Conservation (phyloP, 352 stramenopile species). For the Phytopythium kandeliae region DNA sequence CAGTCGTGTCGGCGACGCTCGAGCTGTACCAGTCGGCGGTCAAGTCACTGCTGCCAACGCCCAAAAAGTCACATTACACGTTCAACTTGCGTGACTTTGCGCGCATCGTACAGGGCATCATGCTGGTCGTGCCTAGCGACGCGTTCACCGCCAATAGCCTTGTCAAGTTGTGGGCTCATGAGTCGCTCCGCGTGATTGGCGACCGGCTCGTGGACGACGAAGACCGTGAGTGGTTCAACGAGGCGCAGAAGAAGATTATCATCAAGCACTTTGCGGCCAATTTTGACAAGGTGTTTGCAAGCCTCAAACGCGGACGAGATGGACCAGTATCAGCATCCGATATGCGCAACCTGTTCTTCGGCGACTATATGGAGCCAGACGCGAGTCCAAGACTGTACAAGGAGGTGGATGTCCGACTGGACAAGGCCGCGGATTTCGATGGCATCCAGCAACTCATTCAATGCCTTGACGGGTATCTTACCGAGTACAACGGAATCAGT, state of each 20-base stretch:
- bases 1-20: conserved; percentile 88
- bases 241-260: conserved; percentile 83
- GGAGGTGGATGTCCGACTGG: conserved; percentile 67
- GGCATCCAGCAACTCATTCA: conserved; percentile 79
- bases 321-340: conserved; percentile 68
- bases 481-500: conserved; percentile 90
- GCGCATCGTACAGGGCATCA: conserved; percentile 91
- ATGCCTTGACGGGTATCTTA: conserved; percentile 86
- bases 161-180: conserved; percentile 92
- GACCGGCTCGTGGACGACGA: conserved; percentile 91
- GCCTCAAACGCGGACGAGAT: conserved; percentile 65
- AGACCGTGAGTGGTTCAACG: conserved; percentile 91
- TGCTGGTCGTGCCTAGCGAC: conserved; percentile 85
- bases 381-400: conserved; percentile 74
- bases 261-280: conserved; percentile 85
- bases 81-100: conserved; percentile 95
- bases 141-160: conserved; percentile 76
- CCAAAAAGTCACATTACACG: conserved; percentile 95
- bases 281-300: conserved; percentile 86
- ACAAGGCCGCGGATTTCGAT: conserved; percentile 42
- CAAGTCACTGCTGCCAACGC: conserved; percentile 86
- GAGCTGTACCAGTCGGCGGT: conserved; percentile 88
- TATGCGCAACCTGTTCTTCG: conserved; percentile 92
- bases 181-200: conserved; percentile 93
- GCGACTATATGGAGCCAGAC: conserved; percentile 87